Evolutionary conservation across 257 asterid species (phyloP).

Genomic region (Ballota nigra): DNA sequence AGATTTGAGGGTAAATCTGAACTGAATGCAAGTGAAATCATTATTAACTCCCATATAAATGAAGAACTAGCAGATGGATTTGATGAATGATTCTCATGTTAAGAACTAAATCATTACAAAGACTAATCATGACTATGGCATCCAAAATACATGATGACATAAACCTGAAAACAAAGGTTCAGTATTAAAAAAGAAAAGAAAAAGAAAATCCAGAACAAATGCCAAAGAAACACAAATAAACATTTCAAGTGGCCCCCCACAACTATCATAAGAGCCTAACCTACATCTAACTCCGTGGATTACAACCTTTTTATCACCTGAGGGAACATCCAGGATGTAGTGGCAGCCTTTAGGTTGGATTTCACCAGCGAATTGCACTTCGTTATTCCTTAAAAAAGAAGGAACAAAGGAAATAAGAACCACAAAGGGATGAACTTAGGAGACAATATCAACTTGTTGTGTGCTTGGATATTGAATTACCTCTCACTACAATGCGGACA

Average conservation of each 20-base stretch:
- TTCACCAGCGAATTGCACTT: conserved; percentile 96
- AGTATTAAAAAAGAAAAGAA: not conserved
- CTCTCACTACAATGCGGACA: conserved; percentile 97
- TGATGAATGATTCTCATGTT: not conserved
- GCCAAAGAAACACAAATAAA: not conserved
- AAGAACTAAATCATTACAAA: not conserved
- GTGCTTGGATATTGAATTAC: conserved; percentile 34
- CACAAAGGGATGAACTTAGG: not conserved
- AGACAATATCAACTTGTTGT: not conserved
- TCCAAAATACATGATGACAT: not conserved
- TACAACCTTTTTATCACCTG: conserved; percentile 87
- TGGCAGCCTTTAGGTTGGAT: conserved; percentile 88
- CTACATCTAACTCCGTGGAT: conserved; percentile 12
- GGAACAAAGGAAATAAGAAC: conserved; percentile 25
- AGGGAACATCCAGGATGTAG: conserved; percentile 52
- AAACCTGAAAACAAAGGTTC: not conserved
- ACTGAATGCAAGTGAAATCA: not conserved
- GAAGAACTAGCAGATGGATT: not conserved
- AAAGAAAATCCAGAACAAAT: no score
- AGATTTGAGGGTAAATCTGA: not conserved
- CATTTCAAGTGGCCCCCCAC: not conserved
- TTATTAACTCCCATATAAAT: not conserved
- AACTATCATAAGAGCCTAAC: not conserved
- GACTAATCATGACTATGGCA: not conserved
- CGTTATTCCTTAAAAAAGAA: conserved; percentile 63